Percentiles rank a stretch among this genome's conserved stretches.
phyloP scores from a whole-genome alignment of 2,329 filamentous ascomycete genomes.

The Microascus cirrosus region DNA sequence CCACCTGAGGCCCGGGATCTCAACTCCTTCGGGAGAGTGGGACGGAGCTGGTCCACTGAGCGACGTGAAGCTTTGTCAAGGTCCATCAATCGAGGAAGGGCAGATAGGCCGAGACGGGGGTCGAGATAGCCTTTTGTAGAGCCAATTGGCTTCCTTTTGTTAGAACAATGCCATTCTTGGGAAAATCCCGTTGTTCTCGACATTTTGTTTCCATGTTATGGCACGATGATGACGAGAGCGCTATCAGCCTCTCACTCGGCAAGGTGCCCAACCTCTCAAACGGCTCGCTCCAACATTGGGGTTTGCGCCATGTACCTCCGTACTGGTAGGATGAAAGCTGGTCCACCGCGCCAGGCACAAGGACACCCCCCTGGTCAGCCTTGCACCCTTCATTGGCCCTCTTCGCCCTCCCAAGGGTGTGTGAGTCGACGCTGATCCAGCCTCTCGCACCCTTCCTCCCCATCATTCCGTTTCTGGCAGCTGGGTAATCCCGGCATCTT shows the following conservation, averaged over 20 bases:
- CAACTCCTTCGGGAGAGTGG: background rate
- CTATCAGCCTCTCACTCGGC: background rate
- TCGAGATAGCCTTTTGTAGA: background rate
- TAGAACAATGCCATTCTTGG: background rate
- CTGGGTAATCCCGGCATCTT: too few relatives aligned
- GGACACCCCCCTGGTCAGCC: background rate
- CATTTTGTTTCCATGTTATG: background rate
- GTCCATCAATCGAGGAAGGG: too few relatives aligned
- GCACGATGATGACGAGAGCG: background rate
- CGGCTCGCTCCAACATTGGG: background rate
- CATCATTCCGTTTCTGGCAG: background rate
- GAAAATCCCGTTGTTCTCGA: background rate
- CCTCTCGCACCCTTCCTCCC: background rate
- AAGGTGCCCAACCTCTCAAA: background rate
- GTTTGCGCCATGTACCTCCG: background rate
- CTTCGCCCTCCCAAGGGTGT: background rate
- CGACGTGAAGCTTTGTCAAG: background rate
- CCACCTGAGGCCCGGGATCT: background rate
- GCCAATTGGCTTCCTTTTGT: background rate
- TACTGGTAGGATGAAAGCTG: background rate
- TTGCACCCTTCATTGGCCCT: background rate
- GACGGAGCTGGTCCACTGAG: background rate
- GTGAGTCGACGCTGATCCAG: background rate
- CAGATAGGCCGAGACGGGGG: background rate
- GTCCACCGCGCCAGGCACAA: background rate